Conservation (phyloP, 305 asterid genomes). For the Ruellia speciosa region DNA sequence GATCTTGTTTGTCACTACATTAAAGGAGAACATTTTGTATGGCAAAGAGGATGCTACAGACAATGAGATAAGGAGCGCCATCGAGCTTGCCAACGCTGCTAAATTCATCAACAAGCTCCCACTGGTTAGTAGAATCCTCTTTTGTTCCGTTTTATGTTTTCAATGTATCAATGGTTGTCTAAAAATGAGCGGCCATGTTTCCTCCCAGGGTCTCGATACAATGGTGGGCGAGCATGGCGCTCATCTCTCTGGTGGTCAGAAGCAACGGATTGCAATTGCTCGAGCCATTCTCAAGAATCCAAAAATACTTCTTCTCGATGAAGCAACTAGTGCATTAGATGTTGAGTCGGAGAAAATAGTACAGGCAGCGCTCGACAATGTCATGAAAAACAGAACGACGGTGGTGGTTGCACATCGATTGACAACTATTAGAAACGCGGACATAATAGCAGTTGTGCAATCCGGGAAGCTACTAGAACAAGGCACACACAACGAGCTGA, state of each 20-base stretch:
- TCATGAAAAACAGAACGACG: slow-evolving; percentile 65
- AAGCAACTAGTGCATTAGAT: slow-evolving; percentile 89
- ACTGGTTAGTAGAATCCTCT: slow-evolving; percentile 23
- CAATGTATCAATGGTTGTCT: no score
- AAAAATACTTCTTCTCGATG: slow-evolving; percentile 77
- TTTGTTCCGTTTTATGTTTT: neutral
- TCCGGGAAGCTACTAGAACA: slow-evolving; percentile 67
- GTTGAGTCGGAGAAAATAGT: slow-evolving; percentile 77
- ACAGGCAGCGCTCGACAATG: slow-evolving; percentile 78
- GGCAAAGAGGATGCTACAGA: slow-evolving; percentile 61
- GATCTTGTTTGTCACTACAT: slow-evolving; percentile 51
- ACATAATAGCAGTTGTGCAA: slow-evolving; percentile 74
- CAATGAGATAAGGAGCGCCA: slow-evolving; percentile 53
- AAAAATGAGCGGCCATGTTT: no score
- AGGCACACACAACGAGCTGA: slow-evolving; percentile 66
- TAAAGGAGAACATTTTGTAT: slow-evolving; percentile 68
- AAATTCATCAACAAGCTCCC: slow-evolving; percentile 70
- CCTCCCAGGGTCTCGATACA: slow-evolving; percentile 61
- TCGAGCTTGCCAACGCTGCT: slow-evolving; percentile 75
- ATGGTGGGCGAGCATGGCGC: slow-evolving; percentile 93
- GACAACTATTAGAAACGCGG: slow-evolving; percentile 71
- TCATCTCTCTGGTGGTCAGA: slow-evolving; percentile 84
- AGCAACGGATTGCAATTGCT: slow-evolving; percentile 81
- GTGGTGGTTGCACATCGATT: slow-evolving; percentile 81
- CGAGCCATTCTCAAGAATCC: slow-evolving; percentile 79